Conservation (phyloP, 441 rosid species). For the Breynia disticha region DNA sequence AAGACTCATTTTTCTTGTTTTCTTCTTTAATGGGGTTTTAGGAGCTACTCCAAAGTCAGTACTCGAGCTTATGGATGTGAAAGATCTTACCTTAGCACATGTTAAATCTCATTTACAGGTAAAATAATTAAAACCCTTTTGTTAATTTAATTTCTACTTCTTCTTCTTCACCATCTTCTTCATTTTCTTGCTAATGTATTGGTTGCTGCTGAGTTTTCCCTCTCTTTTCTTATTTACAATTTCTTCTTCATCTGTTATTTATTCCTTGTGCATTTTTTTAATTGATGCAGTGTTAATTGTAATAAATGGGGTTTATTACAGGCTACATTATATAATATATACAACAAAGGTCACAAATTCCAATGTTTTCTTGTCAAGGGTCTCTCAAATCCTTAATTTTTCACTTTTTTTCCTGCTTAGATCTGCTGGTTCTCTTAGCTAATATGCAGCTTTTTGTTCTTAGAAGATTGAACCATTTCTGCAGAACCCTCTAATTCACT, state of each 20-base stretch:
- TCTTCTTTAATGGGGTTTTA: constrained; percentile 16
- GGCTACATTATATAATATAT: constrained; percentile 1
- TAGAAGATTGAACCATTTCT: constrained; percentile 49
- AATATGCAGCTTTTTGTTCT: constrained; percentile 55
- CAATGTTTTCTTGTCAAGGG: constrained; percentile 41
- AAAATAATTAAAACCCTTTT: constrained; percentile 6
- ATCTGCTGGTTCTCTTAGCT: constrained; percentile 57
- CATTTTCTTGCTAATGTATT: constrained; percentile 1
- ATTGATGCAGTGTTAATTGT: neutral
- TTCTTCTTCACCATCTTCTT: constrained; percentile 3
- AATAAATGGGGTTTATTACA: too few species aligned
- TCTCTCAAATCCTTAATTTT: constrained; percentile 31
- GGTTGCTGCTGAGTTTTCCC: too few species aligned
- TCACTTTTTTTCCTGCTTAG: constrained; percentile 38
- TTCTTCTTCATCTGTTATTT: constrained; percentile 3
- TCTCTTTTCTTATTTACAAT: neutral
- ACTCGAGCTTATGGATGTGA: constrained; percentile 98
- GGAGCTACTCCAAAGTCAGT: constrained; percentile 98
- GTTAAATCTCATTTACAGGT: constrained; percentile 99
- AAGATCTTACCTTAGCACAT: constrained; percentile 97
- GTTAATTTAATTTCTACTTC: constrained; percentile 4
- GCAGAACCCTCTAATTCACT: too few species aligned
- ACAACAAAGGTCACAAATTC: constrained; percentile 39
- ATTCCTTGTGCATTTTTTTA: neutral
- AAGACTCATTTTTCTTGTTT: constrained; percentile 9